phyloP scores from a whole-genome alignment of 129 eudicot genomes.

The Arctium lappa region DNA sequence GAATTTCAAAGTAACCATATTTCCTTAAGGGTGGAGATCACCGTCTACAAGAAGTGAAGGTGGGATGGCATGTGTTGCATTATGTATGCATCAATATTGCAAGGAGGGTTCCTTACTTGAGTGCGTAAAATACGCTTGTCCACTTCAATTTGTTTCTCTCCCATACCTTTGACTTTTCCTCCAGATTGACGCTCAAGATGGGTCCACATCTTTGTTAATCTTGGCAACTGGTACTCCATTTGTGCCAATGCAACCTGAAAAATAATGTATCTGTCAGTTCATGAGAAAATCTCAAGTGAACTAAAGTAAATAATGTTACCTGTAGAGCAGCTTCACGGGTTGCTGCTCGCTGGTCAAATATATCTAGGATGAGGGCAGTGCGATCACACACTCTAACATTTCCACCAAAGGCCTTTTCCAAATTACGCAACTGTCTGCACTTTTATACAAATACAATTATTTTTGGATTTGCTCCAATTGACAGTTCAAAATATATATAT shows the following conservation, averaged over 20 bases:
- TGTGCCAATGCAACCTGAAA: slow-evolving; percentile 86
- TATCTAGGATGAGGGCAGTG: slow-evolving; percentile 93
- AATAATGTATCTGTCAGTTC: not conserved
- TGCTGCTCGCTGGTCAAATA: slow-evolving; percentile 94
- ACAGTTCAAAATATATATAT: not conserved
- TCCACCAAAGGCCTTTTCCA: slow-evolving; percentile 92
- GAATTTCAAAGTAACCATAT: no score
- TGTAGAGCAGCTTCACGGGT: slow-evolving; percentile 98
- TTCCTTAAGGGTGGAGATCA: no score
- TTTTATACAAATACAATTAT: slow-evolving; percentile 11
- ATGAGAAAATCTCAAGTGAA: not conserved
- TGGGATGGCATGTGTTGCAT: no score
- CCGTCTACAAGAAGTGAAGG: no score
- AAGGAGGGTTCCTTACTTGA: slow-evolving; percentile 57
- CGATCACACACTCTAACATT: slow-evolving; percentile 94
- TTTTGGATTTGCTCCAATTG: not conserved
- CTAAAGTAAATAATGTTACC: slow-evolving; percentile 28
- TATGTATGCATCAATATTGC: not conserved
- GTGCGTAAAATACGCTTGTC: slow-evolving; percentile 94
- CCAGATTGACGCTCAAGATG: slow-evolving; percentile 99
- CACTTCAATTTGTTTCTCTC: slow-evolving; percentile 99
- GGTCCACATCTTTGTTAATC: slow-evolving; percentile 93
- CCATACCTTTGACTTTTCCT: slow-evolving; percentile 99
- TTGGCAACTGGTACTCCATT: slow-evolving; percentile 95
- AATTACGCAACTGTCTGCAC: slow-evolving; percentile 85